Evolutionary conservation across 2,329 filamentous ascomycete species (phyloP).

Genomic region (Aspergillus tanneri): DNA sequence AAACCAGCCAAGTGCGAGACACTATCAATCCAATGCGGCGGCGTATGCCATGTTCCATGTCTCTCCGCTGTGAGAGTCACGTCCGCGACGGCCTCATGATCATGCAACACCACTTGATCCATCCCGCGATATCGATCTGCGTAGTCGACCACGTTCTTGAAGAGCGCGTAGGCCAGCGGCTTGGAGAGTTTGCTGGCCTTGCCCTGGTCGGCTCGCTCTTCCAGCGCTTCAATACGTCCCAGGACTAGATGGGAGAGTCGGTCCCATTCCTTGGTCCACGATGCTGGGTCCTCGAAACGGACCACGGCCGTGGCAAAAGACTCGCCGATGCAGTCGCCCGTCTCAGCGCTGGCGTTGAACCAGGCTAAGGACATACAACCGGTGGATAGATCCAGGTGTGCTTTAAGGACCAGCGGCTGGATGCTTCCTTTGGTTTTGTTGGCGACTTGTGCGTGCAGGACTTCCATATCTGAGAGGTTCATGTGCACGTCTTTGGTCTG

Average conservation of each 20-base stretch:
- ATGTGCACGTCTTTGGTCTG: conserved; percentile 26
- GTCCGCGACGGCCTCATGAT: conserved; percentile 31
- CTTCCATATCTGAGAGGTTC: conserved; percentile 41
- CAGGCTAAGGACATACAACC: not conserved
- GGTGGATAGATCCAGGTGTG: not conserved
- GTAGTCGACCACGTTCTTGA: conserved; percentile 30
- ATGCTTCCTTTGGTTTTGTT: not conserved
- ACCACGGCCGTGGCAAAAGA: conserved; percentile 11
- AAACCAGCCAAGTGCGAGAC: conserved; percentile 39
- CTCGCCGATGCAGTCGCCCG: not conserved
- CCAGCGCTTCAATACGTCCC: conserved; percentile 24
- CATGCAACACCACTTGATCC: conserved; percentile 30
- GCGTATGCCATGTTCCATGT: conserved; percentile 30
- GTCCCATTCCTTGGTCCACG: conserved; percentile 22
- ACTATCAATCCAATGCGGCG: conserved; percentile 42
- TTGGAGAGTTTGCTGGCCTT: conserved; percentile 27
- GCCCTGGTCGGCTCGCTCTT: conserved; percentile 24
- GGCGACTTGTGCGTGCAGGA: conserved; percentile 58
- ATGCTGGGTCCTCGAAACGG: conserved; percentile 5
- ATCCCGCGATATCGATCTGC: conserved; percentile 32
- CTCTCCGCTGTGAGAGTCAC: conserved; percentile 24
- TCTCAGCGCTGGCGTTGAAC: not conserved
- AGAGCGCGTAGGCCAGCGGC: conserved; percentile 37
- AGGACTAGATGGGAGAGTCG: conserved; percentile 21
- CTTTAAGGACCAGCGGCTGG: not conserved